These are phyloP conservation scores for Rhizopus delemar DNA, from an alignment of 371 early-diverging fungal species.

Conservation along the genomic window DNA sequence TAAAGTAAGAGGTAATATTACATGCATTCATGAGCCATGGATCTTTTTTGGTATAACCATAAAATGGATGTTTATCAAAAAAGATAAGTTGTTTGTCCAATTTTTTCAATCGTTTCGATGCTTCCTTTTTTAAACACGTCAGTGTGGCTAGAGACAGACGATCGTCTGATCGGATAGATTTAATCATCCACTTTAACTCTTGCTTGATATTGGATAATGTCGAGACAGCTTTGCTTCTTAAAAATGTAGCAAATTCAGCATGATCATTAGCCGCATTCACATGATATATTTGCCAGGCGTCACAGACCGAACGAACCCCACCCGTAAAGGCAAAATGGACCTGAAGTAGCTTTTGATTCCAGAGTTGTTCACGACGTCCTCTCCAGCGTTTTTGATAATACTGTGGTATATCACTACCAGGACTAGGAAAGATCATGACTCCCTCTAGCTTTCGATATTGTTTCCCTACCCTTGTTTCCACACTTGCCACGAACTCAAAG, in stretches of 20 bases:
- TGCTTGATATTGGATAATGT: conserved; percentile 36
- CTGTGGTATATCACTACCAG: not conserved
- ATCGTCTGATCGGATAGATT: conserved; percentile 37
- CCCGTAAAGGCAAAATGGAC: conserved; percentile 29
- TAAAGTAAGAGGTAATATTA: conserved; percentile 5
- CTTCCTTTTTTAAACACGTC: conserved; percentile 32
- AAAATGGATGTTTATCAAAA: conserved; percentile 44
- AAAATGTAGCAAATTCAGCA: conserved; percentile 27
- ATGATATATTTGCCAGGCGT: conserved; percentile 39
- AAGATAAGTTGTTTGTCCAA: conserved; percentile 36
- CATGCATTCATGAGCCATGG: conserved; percentile 51
- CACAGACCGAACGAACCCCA: conserved; percentile 33
- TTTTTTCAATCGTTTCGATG: conserved; percentile 23
- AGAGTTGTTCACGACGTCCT: not conserved
- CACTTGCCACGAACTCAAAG: conserved; percentile 29
- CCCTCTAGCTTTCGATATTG: conserved; percentile 27
- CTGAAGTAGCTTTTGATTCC: conserved; percentile 19
- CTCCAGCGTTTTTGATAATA: not conserved
- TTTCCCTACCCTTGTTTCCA: conserved; percentile 36
- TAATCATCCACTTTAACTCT: conserved; percentile 42
- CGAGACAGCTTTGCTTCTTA: conserved; percentile 35
- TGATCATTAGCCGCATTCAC: conserved; percentile 29
- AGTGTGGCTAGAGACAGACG: conserved; percentile 32
- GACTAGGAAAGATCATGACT: conserved; percentile 15
- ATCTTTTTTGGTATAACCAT: conserved; percentile 33